Conservation (phyloP, 495 filamentous ascomycete species). For the Talaromyces adpressus region DNA sequence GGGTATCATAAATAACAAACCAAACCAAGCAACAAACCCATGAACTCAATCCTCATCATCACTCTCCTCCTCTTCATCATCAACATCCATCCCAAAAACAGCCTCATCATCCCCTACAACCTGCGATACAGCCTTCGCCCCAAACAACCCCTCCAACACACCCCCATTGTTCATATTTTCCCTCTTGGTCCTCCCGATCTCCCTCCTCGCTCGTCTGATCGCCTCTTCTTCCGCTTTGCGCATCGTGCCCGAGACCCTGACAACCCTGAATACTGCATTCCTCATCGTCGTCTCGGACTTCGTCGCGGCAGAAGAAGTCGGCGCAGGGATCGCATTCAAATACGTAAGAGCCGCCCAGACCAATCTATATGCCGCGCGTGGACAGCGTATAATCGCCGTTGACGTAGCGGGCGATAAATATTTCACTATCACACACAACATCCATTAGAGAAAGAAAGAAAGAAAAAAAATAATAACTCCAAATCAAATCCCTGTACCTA, state of each 20-base stretch:
- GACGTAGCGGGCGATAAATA: conserved; percentile 90
- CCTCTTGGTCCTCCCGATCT: conserved; percentile 57
- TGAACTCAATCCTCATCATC: conserved; percentile 36
- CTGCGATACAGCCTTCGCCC: conserved; percentile 19
- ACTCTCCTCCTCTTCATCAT: conserved; percentile 40
- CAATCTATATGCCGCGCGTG: conserved; percentile 71
- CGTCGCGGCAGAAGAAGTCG: neutral
- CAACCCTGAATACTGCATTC: conserved; percentile 74
- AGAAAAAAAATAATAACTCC: neutral
- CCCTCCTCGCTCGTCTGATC: conserved; percentile 63
- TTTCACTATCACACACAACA: conserved; percentile 54
- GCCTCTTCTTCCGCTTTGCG: conserved; percentile 86
- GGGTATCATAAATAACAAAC: conserved; percentile 28
- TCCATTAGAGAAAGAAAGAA: too few relatives aligned
- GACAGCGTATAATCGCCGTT: conserved; percentile 79
- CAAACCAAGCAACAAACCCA: conserved; percentile 14
- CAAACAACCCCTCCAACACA: conserved; percentile 23
- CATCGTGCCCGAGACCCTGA: conserved; percentile 90
- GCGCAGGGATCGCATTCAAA: conserved; percentile 58
- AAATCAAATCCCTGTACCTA: too few relatives aligned
- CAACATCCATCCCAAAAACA: conserved; percentile 19
- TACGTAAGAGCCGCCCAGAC: conserved; percentile 87
- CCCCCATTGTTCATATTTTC: conserved; percentile 6
- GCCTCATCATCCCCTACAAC: conserved; percentile 6
- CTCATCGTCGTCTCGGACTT: conserved; percentile 28